Conservation (phyloP, 345 rosid genomes). For the Aethionema arabicum region DNA sequence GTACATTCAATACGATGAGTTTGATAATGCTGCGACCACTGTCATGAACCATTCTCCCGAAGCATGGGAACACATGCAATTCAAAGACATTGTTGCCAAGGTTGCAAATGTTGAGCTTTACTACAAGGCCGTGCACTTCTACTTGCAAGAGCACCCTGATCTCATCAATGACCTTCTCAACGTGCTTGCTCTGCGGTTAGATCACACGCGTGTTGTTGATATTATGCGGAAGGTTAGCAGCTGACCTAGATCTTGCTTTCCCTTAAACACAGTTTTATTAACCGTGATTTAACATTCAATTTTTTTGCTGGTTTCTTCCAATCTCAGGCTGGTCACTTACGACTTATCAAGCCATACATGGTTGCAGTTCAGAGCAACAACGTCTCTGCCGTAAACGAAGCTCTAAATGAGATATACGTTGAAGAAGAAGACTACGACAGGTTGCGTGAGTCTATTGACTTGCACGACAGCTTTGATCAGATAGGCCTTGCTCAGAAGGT, state of each 20-base stretch:
- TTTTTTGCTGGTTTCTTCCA: conserved; percentile 16
- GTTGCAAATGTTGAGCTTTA: conserved; percentile 96
- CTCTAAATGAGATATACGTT: conserved; percentile 84
- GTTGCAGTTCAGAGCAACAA: conserved; percentile 97
- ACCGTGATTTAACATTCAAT: conserved; percentile 3
- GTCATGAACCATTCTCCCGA: conserved; percentile 99
- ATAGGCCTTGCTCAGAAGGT: conserved; percentile 97
- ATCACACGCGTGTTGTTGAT: conserved; percentile 96
- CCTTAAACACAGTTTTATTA: conserved; percentile 14
- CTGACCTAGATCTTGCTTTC: conserved; percentile 1
- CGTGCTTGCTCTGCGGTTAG: conserved; percentile 93
- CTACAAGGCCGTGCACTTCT: conserved; percentile 98
- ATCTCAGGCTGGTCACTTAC: conserved; percentile 90
- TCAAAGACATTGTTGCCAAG: conserved; percentile 89
- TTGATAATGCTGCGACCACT: conserved; percentile 98
- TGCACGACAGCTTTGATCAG: conserved; percentile 92
- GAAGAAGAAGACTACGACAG: conserved; percentile 98
- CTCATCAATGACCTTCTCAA: conserved; percentile 91
- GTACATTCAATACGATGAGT: conserved; percentile 90
- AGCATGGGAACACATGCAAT: conserved; percentile 99
- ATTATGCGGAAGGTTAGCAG: conserved; percentile 86
- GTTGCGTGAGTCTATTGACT: conserved; percentile 86
- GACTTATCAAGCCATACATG: conserved; percentile 95
- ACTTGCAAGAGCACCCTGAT: conserved; percentile 99
- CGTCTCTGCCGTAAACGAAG: conserved; percentile 92